Percentiles rank a stretch among this genome's conserved stretches.
Evolutionary conservation across 495 filamentous ascomycete genomes (phyloP).

Genomic region (Tetracladium setigerum): DNA sequence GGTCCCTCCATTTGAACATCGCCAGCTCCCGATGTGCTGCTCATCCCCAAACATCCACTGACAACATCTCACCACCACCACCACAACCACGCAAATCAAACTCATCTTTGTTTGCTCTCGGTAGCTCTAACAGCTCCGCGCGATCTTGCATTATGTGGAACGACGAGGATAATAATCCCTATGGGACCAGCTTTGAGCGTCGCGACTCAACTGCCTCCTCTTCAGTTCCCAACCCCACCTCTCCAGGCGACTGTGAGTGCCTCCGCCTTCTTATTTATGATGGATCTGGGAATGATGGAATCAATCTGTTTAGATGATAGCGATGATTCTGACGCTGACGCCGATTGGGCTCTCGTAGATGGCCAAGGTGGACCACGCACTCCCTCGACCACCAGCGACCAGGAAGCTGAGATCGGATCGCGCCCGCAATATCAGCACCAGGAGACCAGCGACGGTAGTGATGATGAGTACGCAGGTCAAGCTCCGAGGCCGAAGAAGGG

Average conservation of each 20-base stretch:
- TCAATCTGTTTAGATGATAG: slow-evolving; percentile 23
- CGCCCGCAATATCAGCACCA: slow-evolving; percentile 29
- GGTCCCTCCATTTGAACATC: no score
- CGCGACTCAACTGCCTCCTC: slow-evolving; percentile 71
- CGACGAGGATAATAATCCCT: slow-evolving; percentile 90
- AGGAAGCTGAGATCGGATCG: slow-evolving; percentile 6
- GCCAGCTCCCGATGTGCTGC: no score
- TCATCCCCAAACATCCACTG: no score
- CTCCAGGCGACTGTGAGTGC: slow-evolving; percentile 46
- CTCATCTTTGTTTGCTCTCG: slow-evolving; percentile 8
- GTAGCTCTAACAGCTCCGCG: slow-evolving; percentile 10
- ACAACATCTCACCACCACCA: no score
- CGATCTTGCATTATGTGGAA: slow-evolving; percentile 52
- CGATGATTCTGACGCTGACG: slow-evolving; percentile 30
- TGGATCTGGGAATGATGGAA: slow-evolving; percentile 25
- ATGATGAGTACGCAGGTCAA: slow-evolving; percentile 44
- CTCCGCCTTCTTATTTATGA: slow-evolving; percentile 23
- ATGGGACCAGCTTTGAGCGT: slow-evolving; percentile 77
- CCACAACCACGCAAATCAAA: not conserved
- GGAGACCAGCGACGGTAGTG: slow-evolving; percentile 41
- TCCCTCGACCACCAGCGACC: slow-evolving; percentile 15
- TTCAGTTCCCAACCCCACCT: slow-evolving; percentile 57
- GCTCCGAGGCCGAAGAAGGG: slow-evolving; percentile 62
- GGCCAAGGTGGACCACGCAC: slow-evolving; percentile 18
- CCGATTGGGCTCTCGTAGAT: slow-evolving; percentile 36